Conservation (phyloP, 345 rosid genomes). For the Reutealis trisperma region DNA sequence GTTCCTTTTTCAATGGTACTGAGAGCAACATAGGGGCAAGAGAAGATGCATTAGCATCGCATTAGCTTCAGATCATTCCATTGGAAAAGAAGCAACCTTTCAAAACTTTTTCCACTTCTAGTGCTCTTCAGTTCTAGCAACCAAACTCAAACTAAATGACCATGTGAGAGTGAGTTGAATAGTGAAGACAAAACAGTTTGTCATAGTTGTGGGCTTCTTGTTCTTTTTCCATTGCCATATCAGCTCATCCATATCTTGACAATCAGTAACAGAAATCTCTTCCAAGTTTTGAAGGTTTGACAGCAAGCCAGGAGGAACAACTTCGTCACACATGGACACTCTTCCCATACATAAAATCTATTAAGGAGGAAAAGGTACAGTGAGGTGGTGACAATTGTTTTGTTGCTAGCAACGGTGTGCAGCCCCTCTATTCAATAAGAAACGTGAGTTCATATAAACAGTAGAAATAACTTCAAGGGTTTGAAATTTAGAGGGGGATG, state of each 20-base stretch:
- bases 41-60: no score
- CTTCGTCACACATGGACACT: conserved; percentile 22
- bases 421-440: no score
- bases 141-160: background rate
- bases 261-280: background rate
- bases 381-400: no score
- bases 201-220: background rate
- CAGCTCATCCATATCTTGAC: conserved; percentile 28
- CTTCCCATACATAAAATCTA: fast-evolving
- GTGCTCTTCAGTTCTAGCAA: conserved; percentile 24
- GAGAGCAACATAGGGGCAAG: no score
- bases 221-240: background rate
- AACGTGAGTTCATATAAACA: no score
- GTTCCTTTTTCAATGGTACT: no score
- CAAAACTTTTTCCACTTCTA: background rate
- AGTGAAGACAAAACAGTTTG: no score
- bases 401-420: no score
- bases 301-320: conserved; percentile 11
- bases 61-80: no score
- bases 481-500: background rate
- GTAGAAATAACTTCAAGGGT: background rate
- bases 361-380: background rate
- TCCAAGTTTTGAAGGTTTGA: conserved; percentile 24
- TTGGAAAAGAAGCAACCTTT: no score
- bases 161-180: conserved; percentile 6